Conservation (phyloP, 257 asterid genomes). For the Nicotiana paniculata region DNA sequence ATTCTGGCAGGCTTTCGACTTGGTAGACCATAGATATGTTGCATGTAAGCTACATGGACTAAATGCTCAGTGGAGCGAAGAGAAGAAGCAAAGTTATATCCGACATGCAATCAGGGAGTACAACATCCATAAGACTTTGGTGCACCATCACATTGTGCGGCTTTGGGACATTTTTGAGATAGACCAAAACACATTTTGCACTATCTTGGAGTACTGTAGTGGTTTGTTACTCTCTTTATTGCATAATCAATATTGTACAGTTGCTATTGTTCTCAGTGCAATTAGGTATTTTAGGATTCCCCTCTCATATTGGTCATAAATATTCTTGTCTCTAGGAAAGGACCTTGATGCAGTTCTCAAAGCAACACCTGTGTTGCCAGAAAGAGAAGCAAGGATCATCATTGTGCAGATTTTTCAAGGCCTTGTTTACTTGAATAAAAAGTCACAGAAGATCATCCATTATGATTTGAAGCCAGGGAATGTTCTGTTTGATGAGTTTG, state of each 20-base stretch:
- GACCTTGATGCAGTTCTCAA: slow-evolving; percentile 97
- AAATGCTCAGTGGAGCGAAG: slow-evolving; percentile 99
- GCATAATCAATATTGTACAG: background rate
- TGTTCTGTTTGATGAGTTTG: slow-evolving; percentile 85
- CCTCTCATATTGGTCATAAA: background rate
- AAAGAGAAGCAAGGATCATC: slow-evolving; percentile 84
- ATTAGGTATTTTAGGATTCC: background rate
- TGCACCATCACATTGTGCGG: slow-evolving; percentile 88
- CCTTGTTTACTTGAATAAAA: slow-evolving; percentile 86
- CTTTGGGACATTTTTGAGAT: slow-evolving; percentile 99
- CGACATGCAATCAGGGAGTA: slow-evolving; percentile 99
- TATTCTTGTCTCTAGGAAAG: slow-evolving; percentile 52
- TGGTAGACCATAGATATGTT: slow-evolving; percentile 89
- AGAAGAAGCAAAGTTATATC: slow-evolving; percentile 91
- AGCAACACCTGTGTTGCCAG: slow-evolving; percentile 79
- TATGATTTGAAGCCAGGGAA: slow-evolving; percentile 99
- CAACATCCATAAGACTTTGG: slow-evolving; percentile 91
- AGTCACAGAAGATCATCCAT: slow-evolving; percentile 88
- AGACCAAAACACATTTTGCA: slow-evolving; percentile 95
- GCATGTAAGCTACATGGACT: slow-evolving; percentile 98
- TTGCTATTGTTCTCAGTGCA: background rate
- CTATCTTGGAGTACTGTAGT: slow-evolving; percentile 90
- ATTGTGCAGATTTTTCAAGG: slow-evolving; percentile 93
- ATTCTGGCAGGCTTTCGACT: slow-evolving; percentile 88
- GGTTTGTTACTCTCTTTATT: slow-evolving; percentile 40